A percentile compares a stretch with the other conserved stretches of the same genome.
These are phyloP conservation scores for Carpinus fangiana DNA, from an alignment of 306 rosid species.

Conservation along the genomic window DNA sequence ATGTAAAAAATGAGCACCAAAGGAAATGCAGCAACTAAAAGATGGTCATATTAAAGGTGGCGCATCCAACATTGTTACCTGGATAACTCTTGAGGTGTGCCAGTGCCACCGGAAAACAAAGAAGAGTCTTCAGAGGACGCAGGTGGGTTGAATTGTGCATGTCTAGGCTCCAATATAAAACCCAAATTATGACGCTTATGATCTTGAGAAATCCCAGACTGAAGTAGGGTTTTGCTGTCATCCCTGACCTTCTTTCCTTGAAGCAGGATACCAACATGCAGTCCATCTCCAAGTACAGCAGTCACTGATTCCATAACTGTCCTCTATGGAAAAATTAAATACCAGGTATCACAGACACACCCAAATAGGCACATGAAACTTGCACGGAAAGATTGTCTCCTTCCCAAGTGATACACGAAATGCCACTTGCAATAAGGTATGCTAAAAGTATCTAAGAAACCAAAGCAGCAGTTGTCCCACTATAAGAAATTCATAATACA, in stretches of 20 bases:
- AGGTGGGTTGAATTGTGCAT: conserved; percentile 34
- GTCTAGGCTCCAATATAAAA: conserved; percentile 70
- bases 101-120: conserved; percentile 25
- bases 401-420: neutral
- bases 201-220: conserved; percentile 70
- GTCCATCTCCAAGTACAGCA: conserved; percentile 64
- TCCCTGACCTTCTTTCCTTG: conserved; percentile 77
- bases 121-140: conserved; percentile 36
- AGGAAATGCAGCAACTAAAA: neutral
- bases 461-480: neutral
- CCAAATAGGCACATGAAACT: neutral
- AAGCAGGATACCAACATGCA: conserved; percentile 71
- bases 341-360: neutral
- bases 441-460: neutral
- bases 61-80: conserved; percentile 36
- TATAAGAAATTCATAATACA: neutral
- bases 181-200: conserved; percentile 60
- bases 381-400: neutral
- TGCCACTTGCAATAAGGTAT: neutral
- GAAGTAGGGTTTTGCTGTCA: conserved; percentile 65
- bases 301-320: conserved; percentile 71
- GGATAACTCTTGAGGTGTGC: conserved; percentile 33
- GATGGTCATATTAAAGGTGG: conserved; percentile 3
- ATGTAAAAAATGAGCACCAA: neutral
- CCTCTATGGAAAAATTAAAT: conserved; percentile 34